These are phyloP conservation scores for Eruca vesicaria DNA, from an alignment of 441 rosid species.

Conservation along the genomic window DNA sequence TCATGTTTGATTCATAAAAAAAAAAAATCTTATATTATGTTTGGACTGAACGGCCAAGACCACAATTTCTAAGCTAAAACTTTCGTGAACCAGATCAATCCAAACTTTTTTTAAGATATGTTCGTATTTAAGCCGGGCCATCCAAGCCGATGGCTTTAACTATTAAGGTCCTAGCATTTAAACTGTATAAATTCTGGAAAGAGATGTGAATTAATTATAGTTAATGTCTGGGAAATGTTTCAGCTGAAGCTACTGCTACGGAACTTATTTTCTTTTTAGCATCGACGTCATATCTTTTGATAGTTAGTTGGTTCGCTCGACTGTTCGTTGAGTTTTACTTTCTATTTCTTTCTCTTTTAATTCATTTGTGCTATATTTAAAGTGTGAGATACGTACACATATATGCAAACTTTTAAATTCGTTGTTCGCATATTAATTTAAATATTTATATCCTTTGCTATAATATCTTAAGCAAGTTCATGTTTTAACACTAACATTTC, in stretches of 20 bases:
- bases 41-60: background rate
- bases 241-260: constrained; percentile 16
- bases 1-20: too few species aligned
- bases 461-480: background rate
- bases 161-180: constrained; percentile 23
- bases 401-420: background rate
- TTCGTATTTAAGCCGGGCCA: constrained; percentile 18
- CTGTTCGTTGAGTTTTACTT: constrained; percentile 9
- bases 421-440: background rate
- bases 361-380: background rate
- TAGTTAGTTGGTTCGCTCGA: constrained; percentile 33
- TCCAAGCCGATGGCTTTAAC: constrained; percentile 19
- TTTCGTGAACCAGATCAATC: background rate
- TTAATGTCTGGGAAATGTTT: constrained; percentile 6
- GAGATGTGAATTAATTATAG: background rate
- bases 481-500: background rate
- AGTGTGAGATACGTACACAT: constrained; percentile 1
- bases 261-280: background rate
- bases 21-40: background rate
- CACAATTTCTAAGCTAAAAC: background rate
- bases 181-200: constrained; percentile 10
- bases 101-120: constrained; percentile 9
- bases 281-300: constrained; percentile 16
- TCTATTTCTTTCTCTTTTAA: background rate
- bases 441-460: background rate